These are phyloP conservation scores for Fallopia convolvulus DNA, from an alignment of 148 eudicot genomes.

Conservation along the genomic window DNA sequence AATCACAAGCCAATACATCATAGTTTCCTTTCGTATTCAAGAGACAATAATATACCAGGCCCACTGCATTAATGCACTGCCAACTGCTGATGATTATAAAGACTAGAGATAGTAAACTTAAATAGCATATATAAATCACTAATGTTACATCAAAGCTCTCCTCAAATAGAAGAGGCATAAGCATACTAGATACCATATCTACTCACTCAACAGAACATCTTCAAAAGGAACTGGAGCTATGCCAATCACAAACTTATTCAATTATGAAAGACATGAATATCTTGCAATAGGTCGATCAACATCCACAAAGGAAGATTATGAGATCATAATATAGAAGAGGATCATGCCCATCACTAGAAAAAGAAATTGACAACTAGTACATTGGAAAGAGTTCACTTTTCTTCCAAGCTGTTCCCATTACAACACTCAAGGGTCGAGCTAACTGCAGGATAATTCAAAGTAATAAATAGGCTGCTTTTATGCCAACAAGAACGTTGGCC, in stretches of 20 bases:
- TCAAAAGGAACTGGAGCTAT: background rate
- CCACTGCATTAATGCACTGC: background rate
- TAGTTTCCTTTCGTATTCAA: background rate
- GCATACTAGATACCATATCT: background rate
- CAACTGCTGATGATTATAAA: background rate
- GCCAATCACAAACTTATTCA: background rate
- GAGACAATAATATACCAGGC: background rate
- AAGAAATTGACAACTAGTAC: background rate
- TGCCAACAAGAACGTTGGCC: too few relatives aligned
- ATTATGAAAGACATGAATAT: background rate
- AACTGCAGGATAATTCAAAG: background rate
- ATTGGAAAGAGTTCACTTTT: background rate
- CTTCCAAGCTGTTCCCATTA: background rate
- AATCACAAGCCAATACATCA: background rate
- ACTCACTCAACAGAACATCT: background rate
- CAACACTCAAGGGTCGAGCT: background rate
- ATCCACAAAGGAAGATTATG: background rate
- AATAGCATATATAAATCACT: background rate
- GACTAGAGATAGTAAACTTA: background rate
- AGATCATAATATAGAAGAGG: background rate
- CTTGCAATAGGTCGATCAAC: background rate
- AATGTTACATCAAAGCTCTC: background rate
- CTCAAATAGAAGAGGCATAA: background rate
- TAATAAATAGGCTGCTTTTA: background rate
- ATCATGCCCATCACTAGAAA: background rate